Percentiles rank a stretch among this genome's conserved stretches.
phyloP scores from a whole-genome alignment of 208 protist genomes.

The Acanthamoeba triangularis region DNA sequence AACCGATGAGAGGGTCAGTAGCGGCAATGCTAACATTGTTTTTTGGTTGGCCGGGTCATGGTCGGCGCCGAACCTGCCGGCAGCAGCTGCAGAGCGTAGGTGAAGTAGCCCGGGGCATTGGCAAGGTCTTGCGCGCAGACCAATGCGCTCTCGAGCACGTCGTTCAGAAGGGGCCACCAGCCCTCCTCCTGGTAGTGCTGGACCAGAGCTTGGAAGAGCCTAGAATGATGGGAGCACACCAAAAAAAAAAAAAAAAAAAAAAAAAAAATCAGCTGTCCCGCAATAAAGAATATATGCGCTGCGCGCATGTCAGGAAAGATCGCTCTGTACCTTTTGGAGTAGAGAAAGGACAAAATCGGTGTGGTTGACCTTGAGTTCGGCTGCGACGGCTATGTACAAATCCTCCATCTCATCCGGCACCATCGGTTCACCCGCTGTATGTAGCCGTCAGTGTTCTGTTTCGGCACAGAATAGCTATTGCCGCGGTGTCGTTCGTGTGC shows the following conservation, averaged over 20 bases:
- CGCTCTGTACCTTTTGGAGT: not conserved
- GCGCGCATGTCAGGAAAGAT: not conserved
- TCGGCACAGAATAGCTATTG: not conserved
- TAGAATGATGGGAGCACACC: not conserved
- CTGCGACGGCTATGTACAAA: constrained; percentile 62
- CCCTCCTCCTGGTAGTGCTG: not conserved
- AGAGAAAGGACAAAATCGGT: constrained; percentile 54
- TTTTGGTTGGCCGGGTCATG: too few relatives aligned
- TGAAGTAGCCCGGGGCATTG: not conserved
- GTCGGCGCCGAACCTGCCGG: not conserved
- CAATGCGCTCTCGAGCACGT: constrained; percentile 1
- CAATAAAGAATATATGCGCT: not conserved
- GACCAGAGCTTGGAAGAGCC: constrained; percentile 11
- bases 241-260: too few relatives aligned
- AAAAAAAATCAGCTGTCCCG: too few relatives aligned
- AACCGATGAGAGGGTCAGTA: not conserved
- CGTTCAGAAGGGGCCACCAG: constrained; percentile 4
- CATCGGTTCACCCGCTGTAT: not conserved
- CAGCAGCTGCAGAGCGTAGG: constrained; percentile 45
- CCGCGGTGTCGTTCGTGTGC: too few relatives aligned
- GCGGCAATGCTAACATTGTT: not conserved
- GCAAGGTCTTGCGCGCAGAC: not conserved
- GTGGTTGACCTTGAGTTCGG: constrained; percentile 75
- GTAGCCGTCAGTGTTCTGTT: too few relatives aligned
- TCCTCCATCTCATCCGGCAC: constrained; percentile 69